A percentile compares a stretch with the other conserved stretches of the same genome.
phyloP scores from a whole-genome alignment of 1,284 basidiomycete species.

The Ustilago sp. region DNA sequence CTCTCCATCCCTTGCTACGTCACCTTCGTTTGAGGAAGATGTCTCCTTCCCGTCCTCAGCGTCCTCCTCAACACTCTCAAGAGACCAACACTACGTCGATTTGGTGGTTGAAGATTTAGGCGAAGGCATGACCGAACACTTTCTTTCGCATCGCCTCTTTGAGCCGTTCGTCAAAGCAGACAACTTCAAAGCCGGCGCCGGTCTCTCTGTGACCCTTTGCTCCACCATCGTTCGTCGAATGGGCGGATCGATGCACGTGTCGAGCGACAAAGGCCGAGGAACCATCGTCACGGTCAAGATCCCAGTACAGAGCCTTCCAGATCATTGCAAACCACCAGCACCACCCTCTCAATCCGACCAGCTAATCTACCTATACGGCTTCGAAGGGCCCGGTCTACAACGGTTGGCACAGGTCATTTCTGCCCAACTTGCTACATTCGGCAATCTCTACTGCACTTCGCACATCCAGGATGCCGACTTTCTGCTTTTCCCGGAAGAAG shows the following conservation, averaged over 20 bases:
- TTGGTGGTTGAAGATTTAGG: conserved; percentile 54
- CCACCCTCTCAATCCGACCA: conserved; percentile 38
- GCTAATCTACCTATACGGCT: conserved; percentile 52
- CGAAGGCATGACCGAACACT: conserved; percentile 57
- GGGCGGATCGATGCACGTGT: conserved; percentile 55
- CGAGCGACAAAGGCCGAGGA: conserved; percentile 50
- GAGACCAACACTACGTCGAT: conserved; percentile 31
- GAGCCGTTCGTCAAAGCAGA: conserved; percentile 57
- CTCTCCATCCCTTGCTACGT: conserved; percentile 25
- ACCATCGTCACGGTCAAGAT: conserved; percentile 51
- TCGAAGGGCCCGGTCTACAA: conserved; percentile 51
- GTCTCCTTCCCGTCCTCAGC: conserved; percentile 9
- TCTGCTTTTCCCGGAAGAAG: conserved; percentile 54
- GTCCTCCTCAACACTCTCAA: not conserved
- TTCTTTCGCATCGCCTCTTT: conserved; percentile 48
- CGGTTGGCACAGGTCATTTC: conserved; percentile 52
- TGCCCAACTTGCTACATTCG: conserved; percentile 53
- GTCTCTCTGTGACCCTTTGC: conserved; percentile 45
- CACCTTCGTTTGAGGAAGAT: conserved; percentile 13
- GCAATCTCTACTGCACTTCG: conserved; percentile 55
- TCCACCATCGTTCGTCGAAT: conserved; percentile 46
- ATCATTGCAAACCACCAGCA: conserved; percentile 14
- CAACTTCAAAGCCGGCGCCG: conserved; percentile 49
- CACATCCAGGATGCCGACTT: conserved; percentile 51
- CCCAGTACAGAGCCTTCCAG: conserved; percentile 41